Percentiles rank a stretch among this genome's conserved stretches.
These are phyloP conservation scores for Neurospora sp. DNA, from an alignment of 495 filamentous ascomycete species.

Conservation along the genomic window DNA sequence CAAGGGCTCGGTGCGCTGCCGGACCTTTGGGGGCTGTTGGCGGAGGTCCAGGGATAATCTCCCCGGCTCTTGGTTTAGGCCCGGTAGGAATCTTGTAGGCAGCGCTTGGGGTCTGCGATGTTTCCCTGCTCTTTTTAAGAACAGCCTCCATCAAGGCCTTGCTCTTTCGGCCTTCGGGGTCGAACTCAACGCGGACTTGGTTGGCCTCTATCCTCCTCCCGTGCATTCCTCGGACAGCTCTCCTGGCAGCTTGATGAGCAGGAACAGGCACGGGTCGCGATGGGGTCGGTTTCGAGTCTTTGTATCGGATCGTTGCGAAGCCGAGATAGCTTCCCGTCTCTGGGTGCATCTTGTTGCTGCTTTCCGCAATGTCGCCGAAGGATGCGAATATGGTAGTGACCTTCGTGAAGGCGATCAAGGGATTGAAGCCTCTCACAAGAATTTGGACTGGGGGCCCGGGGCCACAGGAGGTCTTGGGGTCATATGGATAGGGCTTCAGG, in stretches of 20 bases:
- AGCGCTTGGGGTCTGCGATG: slow-evolving; percentile 20
- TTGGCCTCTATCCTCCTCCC: slow-evolving; percentile 62
- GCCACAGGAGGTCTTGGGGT: slow-evolving; percentile 69
- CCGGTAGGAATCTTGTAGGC: slow-evolving; percentile 30
- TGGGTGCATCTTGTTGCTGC: slow-evolving; percentile 85
- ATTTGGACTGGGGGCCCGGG: slow-evolving; percentile 83
- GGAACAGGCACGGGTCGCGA: slow-evolving; percentile 40
- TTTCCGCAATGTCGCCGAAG: slow-evolving; percentile 80
- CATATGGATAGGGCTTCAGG: slow-evolving; percentile 67
- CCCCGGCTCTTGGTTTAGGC: slow-evolving; percentile 20
- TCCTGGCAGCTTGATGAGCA: slow-evolving; percentile 69
- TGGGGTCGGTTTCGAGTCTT: slow-evolving; percentile 49
- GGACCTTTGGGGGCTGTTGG: slow-evolving; percentile 81
- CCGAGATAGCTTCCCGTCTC: slow-evolving; percentile 87
- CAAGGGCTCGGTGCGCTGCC: slow-evolving; percentile 47
- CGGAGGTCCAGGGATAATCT: slow-evolving; percentile 50
- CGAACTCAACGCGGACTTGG: slow-evolving; percentile 68
- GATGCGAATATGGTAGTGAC: slow-evolving; percentile 72
- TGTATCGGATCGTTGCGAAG: slow-evolving; percentile 82
- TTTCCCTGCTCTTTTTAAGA: slow-evolving; percentile 52
- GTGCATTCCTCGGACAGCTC: slow-evolving; percentile 61
- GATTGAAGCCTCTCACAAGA: slow-evolving; percentile 88
- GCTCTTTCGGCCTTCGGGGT: slow-evolving; percentile 77
- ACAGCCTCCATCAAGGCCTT: slow-evolving; percentile 59
- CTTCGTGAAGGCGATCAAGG: slow-evolving; percentile 67